A percentile compares a stretch with the other conserved stretches of the same genome.
These are phyloP conservation scores for Clonostachys solani DNA, from an alignment of 2,329 filamentous ascomycete genomes.

Conservation along the genomic window DNA sequence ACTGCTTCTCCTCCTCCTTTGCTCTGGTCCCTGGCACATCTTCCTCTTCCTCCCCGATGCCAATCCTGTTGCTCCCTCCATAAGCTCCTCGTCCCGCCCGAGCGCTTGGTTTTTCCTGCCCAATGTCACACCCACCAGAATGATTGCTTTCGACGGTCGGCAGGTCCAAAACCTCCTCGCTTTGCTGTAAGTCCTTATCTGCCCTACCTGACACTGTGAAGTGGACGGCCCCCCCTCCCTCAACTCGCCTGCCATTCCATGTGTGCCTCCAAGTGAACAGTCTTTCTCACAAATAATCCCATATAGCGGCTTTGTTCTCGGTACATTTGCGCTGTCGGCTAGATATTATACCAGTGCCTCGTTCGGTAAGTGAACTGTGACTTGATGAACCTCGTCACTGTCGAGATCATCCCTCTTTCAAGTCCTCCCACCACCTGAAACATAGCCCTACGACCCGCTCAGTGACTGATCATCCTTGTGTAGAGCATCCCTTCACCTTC, in stretches of 20 bases:
- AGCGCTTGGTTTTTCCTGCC: too few species aligned
- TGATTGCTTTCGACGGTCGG: not conserved
- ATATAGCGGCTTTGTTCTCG: constrained; percentile 1
- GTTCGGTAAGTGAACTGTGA: not conserved
- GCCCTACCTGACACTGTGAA: too few species aligned
- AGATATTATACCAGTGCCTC: constrained; percentile 2
- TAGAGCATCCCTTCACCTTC: constrained; percentile 2
- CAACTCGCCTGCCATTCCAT: not conserved
- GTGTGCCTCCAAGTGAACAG: not conserved
- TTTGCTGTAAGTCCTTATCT: not conserved
- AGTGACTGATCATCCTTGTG: not conserved
- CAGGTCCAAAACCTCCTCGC: not conserved
- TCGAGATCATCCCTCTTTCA: not conserved
- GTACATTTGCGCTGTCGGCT: not conserved
- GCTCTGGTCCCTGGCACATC: too few species aligned
- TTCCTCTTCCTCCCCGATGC: too few species aligned
- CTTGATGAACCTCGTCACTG: not conserved
- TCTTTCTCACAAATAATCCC: not conserved
- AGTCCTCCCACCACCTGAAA: not conserved
- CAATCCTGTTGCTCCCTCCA: too few species aligned
- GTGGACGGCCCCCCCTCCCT: not conserved
- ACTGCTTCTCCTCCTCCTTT: too few species aligned
- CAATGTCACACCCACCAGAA: not conserved
- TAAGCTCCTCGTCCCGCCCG: too few species aligned
- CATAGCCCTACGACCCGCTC: not conserved